Base-by-base conservation (phyloP, 2,329 filamentous ascomycete species). In the Fusarium abutilonis region DNA sequence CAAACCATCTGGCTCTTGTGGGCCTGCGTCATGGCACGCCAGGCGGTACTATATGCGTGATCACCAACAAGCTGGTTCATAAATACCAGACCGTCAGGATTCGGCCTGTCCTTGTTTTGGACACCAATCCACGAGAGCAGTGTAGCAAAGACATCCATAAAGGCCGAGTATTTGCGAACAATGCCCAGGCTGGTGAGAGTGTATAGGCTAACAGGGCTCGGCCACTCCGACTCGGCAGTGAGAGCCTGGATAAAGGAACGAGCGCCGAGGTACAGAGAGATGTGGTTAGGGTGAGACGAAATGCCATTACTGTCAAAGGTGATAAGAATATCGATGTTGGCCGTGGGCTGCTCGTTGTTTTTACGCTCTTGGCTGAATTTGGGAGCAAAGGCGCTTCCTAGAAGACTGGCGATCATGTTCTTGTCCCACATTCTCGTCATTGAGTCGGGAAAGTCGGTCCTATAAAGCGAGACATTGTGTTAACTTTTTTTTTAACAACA, bases 1-100 rank as follows among this genome's bases (percentile, higher is more conserved):
- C 95, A 99, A 34, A 91, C 86, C 95, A 99, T 99, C 83, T 99
- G 95, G 76, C 93, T 97, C 78, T 87, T 82, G 79, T 99, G 95
- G 26, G 91, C 94, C 51, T 84, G 83, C 2, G 91, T 93, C 95
- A 99, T 99, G 29, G 95, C 93, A 51, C 80, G 83, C 79, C 93
- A 89, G 8, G 92, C 94, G 28, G 82, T 80, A 9, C 74, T 74
- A 54, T 81, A 74, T n/a, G 77, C 79, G 43, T 77, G 77, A 3
- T 71, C 84, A 63, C 88, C 81, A 63, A 89, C 86, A 14, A 92
- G 80, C 9, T 85, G 83, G 76, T 85, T 96, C 59, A 94, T 81
- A 71, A 89, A 93, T 32, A 97, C 73, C 48, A 97, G 75, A 1
- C 83, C 82, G 3, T 74, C 77, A 0, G 88, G 86, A 50, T 83